Percentiles rank a stretch among this genome's conserved stretches.
Evolutionary conservation across 2,329 filamentous ascomycete genomes (phyloP).

Genomic region (Chaetomium strumarium): DNA sequence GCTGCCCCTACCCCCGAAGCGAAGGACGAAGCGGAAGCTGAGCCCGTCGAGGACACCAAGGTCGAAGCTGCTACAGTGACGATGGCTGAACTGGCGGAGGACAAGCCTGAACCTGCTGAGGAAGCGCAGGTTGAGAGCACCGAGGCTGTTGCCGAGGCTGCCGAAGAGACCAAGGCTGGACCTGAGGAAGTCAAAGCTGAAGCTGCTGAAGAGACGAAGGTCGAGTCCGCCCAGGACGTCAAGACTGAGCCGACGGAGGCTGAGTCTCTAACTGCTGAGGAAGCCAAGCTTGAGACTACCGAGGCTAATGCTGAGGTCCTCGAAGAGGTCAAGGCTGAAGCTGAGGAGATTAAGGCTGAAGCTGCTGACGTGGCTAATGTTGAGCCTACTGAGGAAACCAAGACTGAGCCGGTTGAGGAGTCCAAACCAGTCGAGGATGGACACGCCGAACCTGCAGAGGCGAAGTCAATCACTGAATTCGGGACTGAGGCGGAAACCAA

Average conservation of each 20-base stretch:
- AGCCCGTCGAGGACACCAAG: background rate
- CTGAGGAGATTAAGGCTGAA: background rate
- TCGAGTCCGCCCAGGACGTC: background rate
- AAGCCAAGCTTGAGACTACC: background rate
- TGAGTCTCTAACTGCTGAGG: background rate
- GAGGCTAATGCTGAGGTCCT: slow-evolving; percentile 33
- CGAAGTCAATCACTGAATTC: background rate
- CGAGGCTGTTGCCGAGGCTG: slow-evolving; percentile 33
- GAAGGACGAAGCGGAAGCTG: background rate
- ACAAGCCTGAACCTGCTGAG: background rate
- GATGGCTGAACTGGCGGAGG: background rate
- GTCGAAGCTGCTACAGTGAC: background rate
- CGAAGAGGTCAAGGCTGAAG: background rate
- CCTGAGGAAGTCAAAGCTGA: background rate
- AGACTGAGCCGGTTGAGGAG: background rate
- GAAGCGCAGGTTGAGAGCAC: background rate
- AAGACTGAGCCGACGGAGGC: background rate
- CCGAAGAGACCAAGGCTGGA: background rate
- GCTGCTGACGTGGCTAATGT: too few species aligned
- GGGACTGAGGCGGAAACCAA: background rate
- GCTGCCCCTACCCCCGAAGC: background rate
- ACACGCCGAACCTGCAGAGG: background rate
- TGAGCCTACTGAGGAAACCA: background rate
- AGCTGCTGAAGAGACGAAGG: too few species aligned
- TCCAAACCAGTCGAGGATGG: background rate